A percentile compares a stretch with the other conserved stretches of the same genome.
These are phyloP conservation scores for Petasospora rhodanensis DNA, from an alignment of 1,139 yeast genomes.

Conservation along the genomic window DNA sequence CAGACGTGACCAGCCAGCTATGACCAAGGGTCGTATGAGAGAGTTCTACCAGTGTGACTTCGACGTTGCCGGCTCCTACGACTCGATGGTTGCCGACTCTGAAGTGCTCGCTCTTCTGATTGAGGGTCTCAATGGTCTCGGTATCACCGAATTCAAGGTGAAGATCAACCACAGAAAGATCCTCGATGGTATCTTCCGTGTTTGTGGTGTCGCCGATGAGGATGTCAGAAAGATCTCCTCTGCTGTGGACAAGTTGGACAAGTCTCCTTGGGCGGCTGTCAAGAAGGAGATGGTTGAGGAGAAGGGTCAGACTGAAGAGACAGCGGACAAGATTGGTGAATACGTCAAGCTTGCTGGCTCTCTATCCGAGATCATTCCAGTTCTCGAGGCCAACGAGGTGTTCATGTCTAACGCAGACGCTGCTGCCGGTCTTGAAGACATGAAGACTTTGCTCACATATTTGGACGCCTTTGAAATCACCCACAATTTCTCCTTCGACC, in stretches of 20 bases:
- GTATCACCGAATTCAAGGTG: constrained; percentile 83
- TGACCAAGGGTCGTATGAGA: constrained; percentile 99
- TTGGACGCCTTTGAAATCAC: constrained; percentile 75
- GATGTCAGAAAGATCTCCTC: constrained; percentile 91
- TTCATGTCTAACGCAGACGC: constrained; percentile 67
- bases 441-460: constrained; percentile 69
- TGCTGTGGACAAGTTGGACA: constrained; percentile 95
- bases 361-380: constrained; percentile 59
- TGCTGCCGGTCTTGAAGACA: constrained; percentile 74
- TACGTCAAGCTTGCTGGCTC: constrained; percentile 83
- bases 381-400: constrained; percentile 51
- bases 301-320: constrained; percentile 83
- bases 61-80: constrained; percentile 90
- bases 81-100: constrained; percentile 93
- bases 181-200: constrained; percentile 90
- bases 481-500: constrained; percentile 69
- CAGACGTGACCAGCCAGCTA: constrained; percentile 98
- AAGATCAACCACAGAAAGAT: constrained; percentile 94
- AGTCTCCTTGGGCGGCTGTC: constrained; percentile 91
- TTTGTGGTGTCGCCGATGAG: constrained; percentile 90
- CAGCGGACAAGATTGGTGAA: constrained; percentile 89
- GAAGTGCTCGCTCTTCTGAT: constrained; percentile 77
- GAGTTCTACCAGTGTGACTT: constrained; percentile 98
- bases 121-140: constrained; percentile 79
- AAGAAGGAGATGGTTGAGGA: constrained; percentile 88